phyloP scores from a whole-genome alignment of 2,329 filamentous ascomycete species.

The Thelonectria rubi region DNA sequence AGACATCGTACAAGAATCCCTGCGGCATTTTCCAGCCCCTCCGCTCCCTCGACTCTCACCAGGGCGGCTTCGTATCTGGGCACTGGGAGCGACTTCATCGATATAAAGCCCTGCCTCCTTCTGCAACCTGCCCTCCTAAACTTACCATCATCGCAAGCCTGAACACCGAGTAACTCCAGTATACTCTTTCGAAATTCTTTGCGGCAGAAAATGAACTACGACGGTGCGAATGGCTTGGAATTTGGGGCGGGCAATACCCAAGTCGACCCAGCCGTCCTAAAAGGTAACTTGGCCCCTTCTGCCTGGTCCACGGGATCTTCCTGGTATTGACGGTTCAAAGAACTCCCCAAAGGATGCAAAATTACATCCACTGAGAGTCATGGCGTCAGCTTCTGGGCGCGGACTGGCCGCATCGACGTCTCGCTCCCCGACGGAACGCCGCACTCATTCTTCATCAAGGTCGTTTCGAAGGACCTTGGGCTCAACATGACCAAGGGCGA shows the following conservation, averaged over 20 bases:
- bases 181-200: background rate
- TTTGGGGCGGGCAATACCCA: slow-evolving; percentile 19
- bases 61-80: too few species aligned
- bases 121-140: background rate
- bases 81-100: too few species aligned
- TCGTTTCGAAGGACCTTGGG: slow-evolving; percentile 19
- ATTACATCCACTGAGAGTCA: slow-evolving; percentile 45
- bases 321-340: slow-evolving; percentile 28
- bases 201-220: slow-evolving; percentile 36
- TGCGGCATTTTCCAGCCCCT: too few species aligned
- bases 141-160: background rate
- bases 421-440: slow-evolving; percentile 37
- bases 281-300: slow-evolving; percentile 1
- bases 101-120: too few species aligned
- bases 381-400: slow-evolving; percentile 50
- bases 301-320: background rate
- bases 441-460: slow-evolving; percentile 42
- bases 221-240: slow-evolving; percentile 27
- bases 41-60: too few species aligned
- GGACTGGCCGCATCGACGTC: slow-evolving; percentile 45
- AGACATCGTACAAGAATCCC: too few species aligned
- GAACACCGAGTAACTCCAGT: background rate
- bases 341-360: slow-evolving; percentile 45
- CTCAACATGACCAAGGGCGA: slow-evolving; percentile 23
- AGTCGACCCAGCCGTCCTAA: slow-evolving; percentile 22